These are phyloP conservation scores for Evernia prunastri DNA, from an alignment of 495 filamentous ascomycete species.

Conservation along the genomic window DNA sequence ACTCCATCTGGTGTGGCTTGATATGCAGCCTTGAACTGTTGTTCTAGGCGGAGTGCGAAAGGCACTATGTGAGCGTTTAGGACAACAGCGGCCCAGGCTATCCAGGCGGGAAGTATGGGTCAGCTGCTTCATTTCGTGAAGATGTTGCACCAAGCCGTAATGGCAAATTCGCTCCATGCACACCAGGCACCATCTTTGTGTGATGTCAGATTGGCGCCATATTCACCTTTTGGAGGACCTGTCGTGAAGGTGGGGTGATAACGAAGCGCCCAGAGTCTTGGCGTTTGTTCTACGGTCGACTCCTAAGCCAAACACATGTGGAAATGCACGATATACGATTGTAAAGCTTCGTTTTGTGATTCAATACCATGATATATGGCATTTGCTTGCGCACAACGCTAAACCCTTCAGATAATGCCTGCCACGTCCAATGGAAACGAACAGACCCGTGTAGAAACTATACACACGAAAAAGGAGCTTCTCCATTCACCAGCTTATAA, in stretches of 20 bases:
- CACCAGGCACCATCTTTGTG: slow-evolving; percentile 3
- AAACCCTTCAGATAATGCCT: not conserved
- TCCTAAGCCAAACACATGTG: not conserved
- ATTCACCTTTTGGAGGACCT: not conserved
- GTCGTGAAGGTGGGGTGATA: not conserved
- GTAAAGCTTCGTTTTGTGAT: not conserved
- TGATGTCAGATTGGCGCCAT: not conserved
- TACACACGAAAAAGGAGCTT: slow-evolving; percentile 4
- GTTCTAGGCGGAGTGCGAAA: not conserved
- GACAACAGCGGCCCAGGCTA: not conserved
- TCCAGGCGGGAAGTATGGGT: not conserved
- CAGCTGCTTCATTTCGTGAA: slow-evolving; percentile 7
- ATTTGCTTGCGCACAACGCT: not conserved
- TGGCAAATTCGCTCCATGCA: not conserved
- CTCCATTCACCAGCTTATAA: not conserved
- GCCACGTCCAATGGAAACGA: too few species aligned
- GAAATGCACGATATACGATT: not conserved
- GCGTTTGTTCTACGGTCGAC: not conserved
- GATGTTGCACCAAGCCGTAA: slow-evolving; percentile 8
- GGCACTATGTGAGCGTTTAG: not conserved
- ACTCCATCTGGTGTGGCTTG: slow-evolving; percentile 10
- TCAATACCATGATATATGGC: slow-evolving; percentile 1
- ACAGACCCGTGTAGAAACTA: not conserved
- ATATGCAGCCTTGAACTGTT: not conserved
- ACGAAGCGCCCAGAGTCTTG: not conserved